These are phyloP conservation scores for Trichophyton equinum DNA, from an alignment of 2,329 filamentous ascomycete genomes.

Conservation along the genomic window DNA sequence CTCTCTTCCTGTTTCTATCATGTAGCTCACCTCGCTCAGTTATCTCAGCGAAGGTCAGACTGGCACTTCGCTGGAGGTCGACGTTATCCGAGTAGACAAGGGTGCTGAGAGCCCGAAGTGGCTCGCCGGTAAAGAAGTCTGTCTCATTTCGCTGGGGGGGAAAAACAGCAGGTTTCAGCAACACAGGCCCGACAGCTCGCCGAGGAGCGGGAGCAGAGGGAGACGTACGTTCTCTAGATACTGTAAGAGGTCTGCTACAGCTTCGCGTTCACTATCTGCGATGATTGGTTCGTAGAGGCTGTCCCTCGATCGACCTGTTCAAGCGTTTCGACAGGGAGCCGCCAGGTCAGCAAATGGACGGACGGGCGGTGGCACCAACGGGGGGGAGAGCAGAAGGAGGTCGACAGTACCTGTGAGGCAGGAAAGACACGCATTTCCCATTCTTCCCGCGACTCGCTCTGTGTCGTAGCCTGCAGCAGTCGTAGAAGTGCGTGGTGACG, in stretches of 20 bases:
- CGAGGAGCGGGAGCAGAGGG: neutral
- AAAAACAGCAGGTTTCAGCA: neutral
- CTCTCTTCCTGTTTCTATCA: neutral
- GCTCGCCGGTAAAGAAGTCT: slow-evolving; percentile 95
- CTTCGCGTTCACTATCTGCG: slow-evolving; percentile 91
- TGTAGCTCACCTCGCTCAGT: slow-evolving; percentile 70
- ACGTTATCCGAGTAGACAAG: slow-evolving; percentile 98
- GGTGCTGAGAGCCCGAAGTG: slow-evolving; percentile 82
- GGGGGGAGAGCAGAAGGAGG: slow-evolving; percentile 20
- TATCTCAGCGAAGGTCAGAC: slow-evolving; percentile 96
- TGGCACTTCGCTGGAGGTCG: slow-evolving; percentile 91
- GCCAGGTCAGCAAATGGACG: slow-evolving; percentile 26
- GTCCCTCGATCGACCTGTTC: slow-evolving; percentile 61
- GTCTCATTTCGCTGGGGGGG: slow-evolving; percentile 70
- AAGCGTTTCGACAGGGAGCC: slow-evolving; percentile 19
- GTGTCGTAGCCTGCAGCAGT: neutral
- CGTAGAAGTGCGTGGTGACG: neutral
- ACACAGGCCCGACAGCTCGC: neutral
- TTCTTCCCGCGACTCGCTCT: slow-evolving; percentile 13
- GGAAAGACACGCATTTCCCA: slow-evolving; percentile 30
- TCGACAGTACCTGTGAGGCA: slow-evolving; percentile 25
- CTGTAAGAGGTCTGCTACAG: slow-evolving; percentile 85
- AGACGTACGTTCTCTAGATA: slow-evolving; percentile 84
- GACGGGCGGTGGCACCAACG: slow-evolving; percentile 27
- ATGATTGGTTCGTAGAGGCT: slow-evolving; percentile 75